phyloP scores from a whole-genome alignment of 768 basidiomycete species.

The Termitomyces sp. region DNA sequence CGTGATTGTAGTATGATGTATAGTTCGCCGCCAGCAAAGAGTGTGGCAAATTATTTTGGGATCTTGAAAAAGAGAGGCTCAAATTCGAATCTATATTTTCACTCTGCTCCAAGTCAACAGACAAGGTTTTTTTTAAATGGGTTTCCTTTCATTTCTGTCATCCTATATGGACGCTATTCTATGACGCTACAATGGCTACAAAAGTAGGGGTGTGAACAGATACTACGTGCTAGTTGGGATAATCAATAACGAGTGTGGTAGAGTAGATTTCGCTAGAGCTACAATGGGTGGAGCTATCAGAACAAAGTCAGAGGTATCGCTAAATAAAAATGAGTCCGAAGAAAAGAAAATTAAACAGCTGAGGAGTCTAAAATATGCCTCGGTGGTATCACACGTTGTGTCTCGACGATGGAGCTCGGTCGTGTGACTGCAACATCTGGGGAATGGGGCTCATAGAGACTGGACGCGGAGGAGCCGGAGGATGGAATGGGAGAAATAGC shows the following conservation, averaged over 20 bases:
- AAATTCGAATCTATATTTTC: too few relatives aligned
- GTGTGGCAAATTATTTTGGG: neutral
- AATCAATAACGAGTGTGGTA: conserved; percentile 11
- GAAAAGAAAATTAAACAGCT: neutral
- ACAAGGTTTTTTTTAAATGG: neutral
- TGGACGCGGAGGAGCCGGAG: conserved; percentile 32
- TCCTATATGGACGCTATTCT: conserved; percentile 1
- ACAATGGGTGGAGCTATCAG: conserved; percentile 7
- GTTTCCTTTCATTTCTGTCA: conserved; percentile 1
- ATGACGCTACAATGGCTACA: conserved; percentile 12
- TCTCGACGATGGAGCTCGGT: conserved; percentile 24
- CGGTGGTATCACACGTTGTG: conserved; percentile 2
- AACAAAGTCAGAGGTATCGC: conserved; percentile 2
- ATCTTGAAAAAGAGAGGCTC: too few relatives aligned
- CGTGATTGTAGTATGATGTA: too few relatives aligned
- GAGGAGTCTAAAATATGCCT: conserved; percentile 10
- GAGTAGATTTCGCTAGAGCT: conserved; percentile 12
- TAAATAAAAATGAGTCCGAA: neutral
- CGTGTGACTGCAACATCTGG: conserved; percentile 18
- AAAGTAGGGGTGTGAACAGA: neutral
- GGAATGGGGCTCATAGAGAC: conserved; percentile 11
- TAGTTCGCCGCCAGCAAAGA: neutral
- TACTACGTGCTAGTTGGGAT: neutral
- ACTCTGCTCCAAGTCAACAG: neutral
- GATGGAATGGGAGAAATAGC: conserved; percentile 28